Evolutionary conservation across 148 eudicot species (phyloP).

Genomic region (Heliamphora exappendiculata): DNA sequence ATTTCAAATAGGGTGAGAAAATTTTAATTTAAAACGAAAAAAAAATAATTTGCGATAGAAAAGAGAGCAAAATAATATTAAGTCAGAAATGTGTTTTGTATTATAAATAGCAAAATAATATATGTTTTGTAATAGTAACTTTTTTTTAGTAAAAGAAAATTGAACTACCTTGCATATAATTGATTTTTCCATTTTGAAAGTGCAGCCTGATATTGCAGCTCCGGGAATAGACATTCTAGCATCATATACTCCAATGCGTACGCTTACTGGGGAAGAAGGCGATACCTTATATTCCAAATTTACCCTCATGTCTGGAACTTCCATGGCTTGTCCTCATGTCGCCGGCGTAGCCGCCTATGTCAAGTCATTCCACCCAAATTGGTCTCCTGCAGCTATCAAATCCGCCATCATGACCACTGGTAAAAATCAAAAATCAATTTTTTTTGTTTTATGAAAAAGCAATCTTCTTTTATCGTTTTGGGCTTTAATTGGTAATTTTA

Average conservation of each 20-base stretch:
- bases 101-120: no score
- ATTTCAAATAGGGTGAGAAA: no score
- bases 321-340: constrained; percentile 91
- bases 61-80: no score
- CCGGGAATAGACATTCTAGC: constrained; percentile 90
- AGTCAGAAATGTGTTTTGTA: no score
- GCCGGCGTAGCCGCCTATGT: constrained; percentile 79
- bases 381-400: constrained; percentile 80
- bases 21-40: no score
- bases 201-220: constrained; percentile 92
- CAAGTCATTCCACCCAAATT: constrained; percentile 70
- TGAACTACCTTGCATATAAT: no score
- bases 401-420: constrained; percentile 87
- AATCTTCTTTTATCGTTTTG: not conserved
- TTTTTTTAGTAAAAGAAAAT: no score
- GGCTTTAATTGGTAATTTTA: not conserved
- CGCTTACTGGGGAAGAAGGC: constrained; percentile 69
- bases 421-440: no score
- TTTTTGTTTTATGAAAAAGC: no score
- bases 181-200: not conserved
- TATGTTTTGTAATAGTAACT: no score
- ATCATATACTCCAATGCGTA: constrained; percentile 63
- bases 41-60: no score
- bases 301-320: constrained; percentile 82
- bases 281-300: constrained; percentile 67